Percentiles rank a stretch among this genome's conserved stretches.
Conservation (phyloP, 2,329 filamentous ascomycete species). For the Neocatenulostroma microsporum region DNA sequence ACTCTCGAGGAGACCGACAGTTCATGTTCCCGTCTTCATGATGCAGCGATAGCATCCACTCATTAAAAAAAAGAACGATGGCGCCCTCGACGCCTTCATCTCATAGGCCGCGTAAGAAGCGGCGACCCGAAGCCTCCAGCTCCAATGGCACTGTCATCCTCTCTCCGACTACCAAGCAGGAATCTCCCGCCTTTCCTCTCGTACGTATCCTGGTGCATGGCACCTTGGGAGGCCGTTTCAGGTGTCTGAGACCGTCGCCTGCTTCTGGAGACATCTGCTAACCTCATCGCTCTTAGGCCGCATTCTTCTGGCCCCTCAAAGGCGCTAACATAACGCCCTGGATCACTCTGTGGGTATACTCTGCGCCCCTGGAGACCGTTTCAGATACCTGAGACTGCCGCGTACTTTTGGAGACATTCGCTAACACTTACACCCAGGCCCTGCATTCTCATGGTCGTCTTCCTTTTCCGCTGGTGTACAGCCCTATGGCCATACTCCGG, state of each 20-base stretch:
- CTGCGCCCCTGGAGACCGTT: no score
- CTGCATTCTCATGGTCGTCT: slow-evolving; percentile 78
- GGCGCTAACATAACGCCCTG: slow-evolving; percentile 73
- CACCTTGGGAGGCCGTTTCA: no score
- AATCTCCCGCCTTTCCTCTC: slow-evolving; percentile 72
- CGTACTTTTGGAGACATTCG: no score
- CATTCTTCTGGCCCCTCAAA: slow-evolving; percentile 90
- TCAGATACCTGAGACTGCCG: no score
- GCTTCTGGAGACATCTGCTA: no score
- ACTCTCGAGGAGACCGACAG: neutral
- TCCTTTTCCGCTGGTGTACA: slow-evolving; percentile 86
- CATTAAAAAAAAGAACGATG: slow-evolving; percentile 12
- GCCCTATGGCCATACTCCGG: slow-evolving; percentile 95
- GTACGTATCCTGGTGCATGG: no score
- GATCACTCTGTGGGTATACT: slow-evolving; percentile 78
- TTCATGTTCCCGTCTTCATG: neutral
- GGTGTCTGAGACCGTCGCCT: no score
- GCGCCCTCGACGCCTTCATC: slow-evolving; percentile 15
- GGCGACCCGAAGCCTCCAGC: slow-evolving; percentile 36
- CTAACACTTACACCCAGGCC: no score
- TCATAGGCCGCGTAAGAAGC: slow-evolving; percentile 34
- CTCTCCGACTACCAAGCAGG: slow-evolving; percentile 38
- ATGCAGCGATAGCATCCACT: slow-evolving; percentile 5
- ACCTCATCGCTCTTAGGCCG: no score
- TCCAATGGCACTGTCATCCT: slow-evolving; percentile 38